Conservation (phyloP, 2,329 filamentous ascomycete species). For the Polytolypa hystricis region DNA sequence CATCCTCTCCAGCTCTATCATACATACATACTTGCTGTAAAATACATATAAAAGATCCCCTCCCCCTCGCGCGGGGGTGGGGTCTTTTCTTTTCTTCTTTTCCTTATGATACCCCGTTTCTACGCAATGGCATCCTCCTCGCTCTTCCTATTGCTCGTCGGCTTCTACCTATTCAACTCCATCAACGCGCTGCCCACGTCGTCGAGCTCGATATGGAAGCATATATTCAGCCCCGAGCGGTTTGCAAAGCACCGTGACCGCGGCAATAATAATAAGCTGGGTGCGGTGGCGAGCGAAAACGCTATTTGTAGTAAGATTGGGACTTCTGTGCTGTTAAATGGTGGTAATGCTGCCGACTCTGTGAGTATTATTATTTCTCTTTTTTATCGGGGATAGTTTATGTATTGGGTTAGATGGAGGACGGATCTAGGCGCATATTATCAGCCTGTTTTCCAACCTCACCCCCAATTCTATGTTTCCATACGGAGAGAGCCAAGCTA, state of each 20-base stretch:
- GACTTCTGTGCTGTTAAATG: slow-evolving; percentile 48
- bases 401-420: too few relatives aligned
- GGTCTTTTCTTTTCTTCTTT: slow-evolving; percentile 1
- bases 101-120: slow-evolving; percentile 4
- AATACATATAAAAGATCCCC: neutral
- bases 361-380: slow-evolving; percentile 22
- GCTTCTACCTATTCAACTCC: slow-evolving; percentile 10
- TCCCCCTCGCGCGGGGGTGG: neutral
- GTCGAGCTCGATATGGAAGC: neutral
- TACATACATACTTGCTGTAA: too few relatives aligned
- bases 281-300: slow-evolving; percentile 62
- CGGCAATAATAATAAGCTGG: slow-evolving; percentile 23
- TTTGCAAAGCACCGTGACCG: neutral
- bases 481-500: too few relatives aligned
- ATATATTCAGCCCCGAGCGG: neutral
- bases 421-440: too few relatives aligned
- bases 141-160: slow-evolving; percentile 7
- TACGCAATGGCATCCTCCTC: slow-evolving; percentile 8
- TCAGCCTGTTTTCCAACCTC: too few relatives aligned
- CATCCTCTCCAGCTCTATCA: too few relatives aligned
- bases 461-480: too few relatives aligned
- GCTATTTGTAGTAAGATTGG: slow-evolving; percentile 59
- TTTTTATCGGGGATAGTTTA: too few relatives aligned
- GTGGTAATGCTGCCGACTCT: slow-evolving; percentile 66
- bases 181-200: slow-evolving; percentile 5